Evolutionary conservation across 108 stramenopile genomes (phyloP).

Genomic region (Craspedostauros australis): DNA sequence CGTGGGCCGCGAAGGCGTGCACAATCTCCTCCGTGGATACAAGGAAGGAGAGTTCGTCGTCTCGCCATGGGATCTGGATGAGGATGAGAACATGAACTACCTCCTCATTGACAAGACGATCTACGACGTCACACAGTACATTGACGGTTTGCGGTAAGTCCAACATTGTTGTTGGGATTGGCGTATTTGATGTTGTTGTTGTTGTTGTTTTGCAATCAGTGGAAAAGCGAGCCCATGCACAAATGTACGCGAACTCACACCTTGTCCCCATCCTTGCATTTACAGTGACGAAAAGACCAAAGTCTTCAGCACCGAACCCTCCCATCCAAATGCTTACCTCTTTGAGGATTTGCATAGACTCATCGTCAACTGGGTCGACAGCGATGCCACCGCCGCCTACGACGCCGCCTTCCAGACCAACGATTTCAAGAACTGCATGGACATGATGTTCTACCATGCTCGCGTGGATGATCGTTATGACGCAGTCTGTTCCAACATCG

Average conservation of each 20-base stretch:
- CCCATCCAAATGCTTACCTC: conserved; percentile 26
- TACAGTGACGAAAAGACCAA: not conserved
- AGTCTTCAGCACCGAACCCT: not conserved
- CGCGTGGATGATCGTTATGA: not conserved
- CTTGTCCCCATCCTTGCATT: too few species aligned
- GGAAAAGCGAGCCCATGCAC: too few species aligned
- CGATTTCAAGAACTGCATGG: conserved; percentile 4
- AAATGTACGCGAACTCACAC: too few species aligned
- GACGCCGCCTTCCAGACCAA: not conserved
- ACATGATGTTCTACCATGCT: not conserved
- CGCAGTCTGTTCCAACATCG: not conserved
- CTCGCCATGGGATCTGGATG: conserved; percentile 13
- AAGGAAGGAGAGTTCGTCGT: conserved; percentile 16
- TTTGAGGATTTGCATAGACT: conserved; percentile 32
- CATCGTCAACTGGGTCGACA: conserved; percentile 33
- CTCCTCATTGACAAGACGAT: conserved; percentile 31
- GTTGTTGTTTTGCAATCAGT: too few species aligned
- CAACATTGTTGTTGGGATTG: too few species aligned
- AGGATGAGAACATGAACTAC: conserved; percentile 29
- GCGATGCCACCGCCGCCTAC: not conserved
- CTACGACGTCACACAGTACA: conserved; percentile 41
- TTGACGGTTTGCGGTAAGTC: conserved; percentile 24
- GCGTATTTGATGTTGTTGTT: too few species aligned
- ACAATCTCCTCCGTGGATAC: not conserved
- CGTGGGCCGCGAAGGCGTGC: conserved; percentile 12